Conservation (phyloP, 768 basidiomycete species). For the Gelatoporia subvermispora region DNA sequence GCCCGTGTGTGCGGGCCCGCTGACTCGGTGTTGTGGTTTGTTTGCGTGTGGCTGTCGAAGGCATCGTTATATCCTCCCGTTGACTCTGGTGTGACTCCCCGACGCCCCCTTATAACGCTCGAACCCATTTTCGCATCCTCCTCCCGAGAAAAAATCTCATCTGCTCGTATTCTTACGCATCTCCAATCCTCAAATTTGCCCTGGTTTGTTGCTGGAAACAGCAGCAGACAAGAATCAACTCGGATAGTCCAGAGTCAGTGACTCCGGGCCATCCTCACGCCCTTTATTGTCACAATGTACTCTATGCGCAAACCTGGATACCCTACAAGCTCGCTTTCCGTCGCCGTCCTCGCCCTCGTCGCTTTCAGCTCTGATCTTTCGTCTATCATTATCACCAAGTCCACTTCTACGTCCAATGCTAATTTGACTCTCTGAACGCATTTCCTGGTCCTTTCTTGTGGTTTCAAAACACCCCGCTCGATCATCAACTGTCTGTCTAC, state of each 20-base stretch:
- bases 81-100: conserved; percentile 14
- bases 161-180: not conserved
- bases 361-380: not conserved
- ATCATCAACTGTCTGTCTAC: conserved; percentile 4
- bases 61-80: not conserved
- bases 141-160: not conserved
- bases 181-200: not conserved
- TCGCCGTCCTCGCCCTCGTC: not conserved
- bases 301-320: conserved; percentile 12
- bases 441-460: conserved; percentile 10
- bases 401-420: conserved; percentile 16
- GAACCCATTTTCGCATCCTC: not conserved
- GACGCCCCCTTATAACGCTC: conserved; percentile 12
- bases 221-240: conserved; percentile 13
- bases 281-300: conserved; percentile 19
- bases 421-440: conserved; percentile 13
- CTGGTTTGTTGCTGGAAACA: conserved; percentile 12
- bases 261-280: conserved; percentile 25
- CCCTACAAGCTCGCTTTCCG: conserved; percentile 6
- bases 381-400: conserved; percentile 18
- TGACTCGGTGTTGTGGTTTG: not conserved
- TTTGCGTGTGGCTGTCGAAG: conserved; percentile 5
- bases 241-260: conserved; percentile 28
- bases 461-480: conserved; percentile 12
- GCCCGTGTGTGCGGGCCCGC: no score